Percentiles rank a stretch among this genome's conserved stretches.
Evolutionary conservation across 306 rosid species (phyloP).

Genomic region (Luffa aegyptiaca): DNA sequence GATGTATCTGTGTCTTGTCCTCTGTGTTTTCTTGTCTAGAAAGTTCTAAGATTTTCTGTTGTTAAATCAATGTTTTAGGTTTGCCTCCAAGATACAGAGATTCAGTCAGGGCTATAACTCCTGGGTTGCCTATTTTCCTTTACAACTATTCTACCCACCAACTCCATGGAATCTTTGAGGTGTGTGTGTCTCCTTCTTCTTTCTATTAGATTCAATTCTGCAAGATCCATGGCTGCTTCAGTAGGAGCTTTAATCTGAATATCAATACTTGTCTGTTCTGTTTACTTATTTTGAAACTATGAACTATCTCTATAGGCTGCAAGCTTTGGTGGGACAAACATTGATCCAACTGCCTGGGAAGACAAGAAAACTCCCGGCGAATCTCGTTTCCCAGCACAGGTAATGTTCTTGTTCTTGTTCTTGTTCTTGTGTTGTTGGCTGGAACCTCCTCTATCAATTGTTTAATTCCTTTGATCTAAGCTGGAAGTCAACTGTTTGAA

Average conservation of each 20-base stretch:
- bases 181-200: constrained; percentile 7
- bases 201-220: background rate
- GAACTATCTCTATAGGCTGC: constrained; percentile 49
- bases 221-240: background rate
- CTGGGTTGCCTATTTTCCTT: constrained; percentile 91
- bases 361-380: constrained; percentile 82
- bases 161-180: constrained; percentile 99
- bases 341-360: constrained; percentile 96
- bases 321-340: constrained; percentile 88
- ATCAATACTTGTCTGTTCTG: background rate
- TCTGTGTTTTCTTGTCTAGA: background rate
- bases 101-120: constrained; percentile 85
- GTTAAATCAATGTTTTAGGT: constrained; percentile 29
- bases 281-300: background rate
- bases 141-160: constrained; percentile 97
- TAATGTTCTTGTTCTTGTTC: background rate
- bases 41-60: background rate
- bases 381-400: constrained; percentile 99
- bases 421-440: background rate
- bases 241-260: background rate
- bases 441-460: background rate
- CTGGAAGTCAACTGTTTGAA: background rate
- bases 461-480: background rate
- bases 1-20: background rate
- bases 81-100: constrained; percentile 90